A percentile compares a stretch with the other conserved stretches of the same genome.
Evolutionary conservation across 345 rosid species (phyloP).

Genomic region (Trapa bicornis): DNA sequence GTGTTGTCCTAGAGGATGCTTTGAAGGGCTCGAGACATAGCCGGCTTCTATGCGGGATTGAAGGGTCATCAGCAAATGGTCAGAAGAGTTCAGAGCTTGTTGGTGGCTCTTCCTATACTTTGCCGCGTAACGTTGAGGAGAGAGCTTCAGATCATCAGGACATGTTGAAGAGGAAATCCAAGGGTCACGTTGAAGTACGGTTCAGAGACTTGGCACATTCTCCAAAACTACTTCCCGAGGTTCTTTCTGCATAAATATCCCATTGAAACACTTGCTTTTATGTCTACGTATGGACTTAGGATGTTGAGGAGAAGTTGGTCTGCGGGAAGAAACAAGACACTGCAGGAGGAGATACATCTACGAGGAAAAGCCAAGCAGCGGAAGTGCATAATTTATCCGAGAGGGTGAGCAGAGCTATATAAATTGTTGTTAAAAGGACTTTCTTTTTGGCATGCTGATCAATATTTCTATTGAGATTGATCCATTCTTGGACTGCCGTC

Average conservation of each 20-base stretch:
- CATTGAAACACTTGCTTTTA: background rate
- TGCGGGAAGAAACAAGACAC: constrained; percentile 30
- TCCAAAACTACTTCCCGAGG: background rate
- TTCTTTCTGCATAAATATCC: background rate
- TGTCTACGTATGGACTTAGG: constrained; percentile 22
- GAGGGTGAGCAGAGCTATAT: constrained; percentile 46
- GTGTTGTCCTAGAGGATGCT: constrained; percentile 20
- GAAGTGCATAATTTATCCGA: constrained; percentile 94
- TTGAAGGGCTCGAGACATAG: constrained; percentile 17
- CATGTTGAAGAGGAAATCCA: constrained; percentile 58
- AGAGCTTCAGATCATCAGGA: constrained; percentile 41
- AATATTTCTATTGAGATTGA: background rate
- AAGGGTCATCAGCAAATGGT: constrained; percentile 16
- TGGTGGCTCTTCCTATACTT: constrained; percentile 56
- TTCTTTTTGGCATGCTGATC: background rate
- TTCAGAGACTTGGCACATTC: background rate
- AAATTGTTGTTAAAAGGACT: constrained; percentile 1
- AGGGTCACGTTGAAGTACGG: constrained; percentile 62
- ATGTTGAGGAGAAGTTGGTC: constrained; percentile 54
- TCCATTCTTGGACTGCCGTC: background rate
- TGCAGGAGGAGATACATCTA: constrained; percentile 31
- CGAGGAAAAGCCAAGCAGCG: constrained; percentile 82
- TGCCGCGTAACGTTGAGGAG: constrained; percentile 57
- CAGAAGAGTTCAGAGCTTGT: constrained; percentile 38
- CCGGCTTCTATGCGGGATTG: constrained; percentile 19